Evolutionary conservation across 106 monocot genomes (phyloP).

Genomic region (Triglochin maritima): DNA sequence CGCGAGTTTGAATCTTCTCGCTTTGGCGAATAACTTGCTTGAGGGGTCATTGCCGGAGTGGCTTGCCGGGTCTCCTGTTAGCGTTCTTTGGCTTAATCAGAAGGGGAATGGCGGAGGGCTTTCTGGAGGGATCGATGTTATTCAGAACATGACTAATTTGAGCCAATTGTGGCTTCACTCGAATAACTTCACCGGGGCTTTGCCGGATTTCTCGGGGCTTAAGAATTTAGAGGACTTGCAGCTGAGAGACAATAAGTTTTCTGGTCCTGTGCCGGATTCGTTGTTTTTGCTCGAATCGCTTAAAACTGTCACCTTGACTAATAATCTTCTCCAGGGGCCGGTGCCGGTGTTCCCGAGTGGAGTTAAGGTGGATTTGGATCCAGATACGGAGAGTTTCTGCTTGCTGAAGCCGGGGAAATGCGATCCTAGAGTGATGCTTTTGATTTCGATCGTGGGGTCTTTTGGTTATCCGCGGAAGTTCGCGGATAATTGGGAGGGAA

Average conservation of each 20-base stretch:
- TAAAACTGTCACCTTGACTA: slow-evolving; percentile 21
- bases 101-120: slow-evolving; percentile 6
- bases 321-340: slow-evolving; percentile 48
- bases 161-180: slow-evolving; percentile 29
- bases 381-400: slow-evolving; percentile 43
- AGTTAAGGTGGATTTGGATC: slow-evolving; percentile 22
- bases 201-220: slow-evolving; percentile 40
- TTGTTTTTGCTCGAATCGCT: slow-evolving; percentile 23
- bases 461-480: slow-evolving; percentile 39
- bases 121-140: slow-evolving; percentile 28
- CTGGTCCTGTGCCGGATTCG: slow-evolving; percentile 34
- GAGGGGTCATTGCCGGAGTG: slow-evolving; percentile 23
- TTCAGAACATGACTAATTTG: slow-evolving; percentile 32
- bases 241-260: slow-evolving; percentile 43
- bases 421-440: slow-evolving; percentile 29
- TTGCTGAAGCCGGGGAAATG: slow-evolving; percentile 24
- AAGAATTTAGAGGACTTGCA: slow-evolving; percentile 15
- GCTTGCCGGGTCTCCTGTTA: slow-evolving; percentile 14
- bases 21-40: slow-evolving; percentile 26
- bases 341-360: slow-evolving; percentile 23
- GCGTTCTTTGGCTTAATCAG: slow-evolving; percentile 39
- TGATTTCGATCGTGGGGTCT: slow-evolving; percentile 19
- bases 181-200: slow-evolving; percentile 32
- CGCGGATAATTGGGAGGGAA: slow-evolving; percentile 46
- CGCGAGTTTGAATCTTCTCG: slow-evolving; percentile 23